These are phyloP conservation scores for Amanita exitialis DNA, from an alignment of 768 basidiomycete genomes.

Conservation along the genomic window DNA sequence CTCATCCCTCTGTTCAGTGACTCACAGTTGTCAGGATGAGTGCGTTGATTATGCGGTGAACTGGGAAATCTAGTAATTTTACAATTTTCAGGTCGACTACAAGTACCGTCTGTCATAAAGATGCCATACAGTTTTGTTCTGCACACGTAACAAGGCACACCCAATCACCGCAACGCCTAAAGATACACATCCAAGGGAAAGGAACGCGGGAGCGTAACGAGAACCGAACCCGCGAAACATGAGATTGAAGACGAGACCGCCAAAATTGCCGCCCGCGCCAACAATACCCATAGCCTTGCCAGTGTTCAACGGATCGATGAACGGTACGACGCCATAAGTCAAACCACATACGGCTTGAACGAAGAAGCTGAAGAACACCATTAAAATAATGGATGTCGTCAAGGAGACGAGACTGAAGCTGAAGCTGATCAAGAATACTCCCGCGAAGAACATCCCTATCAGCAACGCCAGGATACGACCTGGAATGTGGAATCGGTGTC, in stretches of 20 bases:
- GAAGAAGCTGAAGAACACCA: constrained; percentile 1
- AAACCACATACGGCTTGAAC: not conserved
- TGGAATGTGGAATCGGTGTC: not conserved
- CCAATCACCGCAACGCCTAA: not conserved
- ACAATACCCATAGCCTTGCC: constrained; percentile 4
- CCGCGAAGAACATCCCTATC: not conserved
- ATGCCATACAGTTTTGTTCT: not conserved
- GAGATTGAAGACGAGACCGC: not conserved
- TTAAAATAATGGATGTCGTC: not conserved
- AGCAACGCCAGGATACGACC: not conserved
- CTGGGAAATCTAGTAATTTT: too few relatives aligned
- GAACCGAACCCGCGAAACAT: not conserved
- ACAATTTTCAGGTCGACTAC: not conserved
- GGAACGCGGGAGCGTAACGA: not conserved
- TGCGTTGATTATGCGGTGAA: too few relatives aligned
- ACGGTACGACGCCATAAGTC: constrained; percentile 1
- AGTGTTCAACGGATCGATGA: constrained; percentile 2
- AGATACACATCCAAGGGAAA: constrained; percentile 2
- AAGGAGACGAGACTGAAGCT: not conserved
- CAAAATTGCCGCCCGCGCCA: not conserved
- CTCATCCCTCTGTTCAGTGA: too few relatives aligned
- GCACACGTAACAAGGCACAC: not conserved
- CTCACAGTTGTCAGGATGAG: too few relatives aligned
- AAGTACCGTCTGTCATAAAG: not conserved
- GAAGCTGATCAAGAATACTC: not conserved